Percentiles rank a stretch among this genome's conserved stretches.
Conservation (phyloP, 371 early-diverging fungal genomes). For the Amoeboradix gromovi region DNA sequence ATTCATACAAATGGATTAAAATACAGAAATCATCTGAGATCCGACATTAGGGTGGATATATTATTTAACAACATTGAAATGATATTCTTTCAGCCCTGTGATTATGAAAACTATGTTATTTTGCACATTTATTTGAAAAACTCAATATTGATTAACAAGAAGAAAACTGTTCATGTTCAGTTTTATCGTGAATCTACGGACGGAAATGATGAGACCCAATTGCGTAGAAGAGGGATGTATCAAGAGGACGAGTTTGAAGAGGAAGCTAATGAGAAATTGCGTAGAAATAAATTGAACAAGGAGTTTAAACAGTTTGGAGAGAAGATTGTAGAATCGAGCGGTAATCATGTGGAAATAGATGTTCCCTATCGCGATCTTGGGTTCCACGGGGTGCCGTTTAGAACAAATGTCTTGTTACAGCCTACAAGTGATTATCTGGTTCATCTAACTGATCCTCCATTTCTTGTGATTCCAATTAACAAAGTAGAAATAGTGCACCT, state of each 20-base stretch:
- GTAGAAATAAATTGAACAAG: conserved; percentile 56
- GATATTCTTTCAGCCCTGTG: conserved; percentile 92
- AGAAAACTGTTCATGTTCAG: conserved; percentile 94
- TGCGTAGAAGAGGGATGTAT: conserved; percentile 52
- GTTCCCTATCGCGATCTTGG: conserved; percentile 75
- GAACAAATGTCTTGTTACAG: conserved; percentile 74
- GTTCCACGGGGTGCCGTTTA: conserved; percentile 85
- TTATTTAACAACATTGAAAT: conserved; percentile 93
- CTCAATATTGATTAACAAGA: conserved; percentile 87
- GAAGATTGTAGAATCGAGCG: conserved; percentile 49
- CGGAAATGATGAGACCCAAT: conserved; percentile 86
- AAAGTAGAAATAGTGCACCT: conserved; percentile 93
- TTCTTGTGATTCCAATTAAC: conserved; percentile 61
- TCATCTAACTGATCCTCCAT: conserved; percentile 86
- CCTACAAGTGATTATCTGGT: conserved; percentile 93
- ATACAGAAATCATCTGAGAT: conserved; percentile 43
- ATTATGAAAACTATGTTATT: conserved; percentile 72
- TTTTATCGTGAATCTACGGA: conserved; percentile 92
- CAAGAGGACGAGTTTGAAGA: conserved; percentile 87
- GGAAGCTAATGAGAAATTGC: conserved; percentile 71
- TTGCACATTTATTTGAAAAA: conserved; percentile 86
- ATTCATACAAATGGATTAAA: conserved; percentile 79
- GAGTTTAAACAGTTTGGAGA: conserved; percentile 83
- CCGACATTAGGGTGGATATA: conserved; percentile 56
- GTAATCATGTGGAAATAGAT: conserved; percentile 46